Percentiles rank a stretch among this genome's conserved stretches.
Evolutionary conservation across 1,284 basidiomycete genomes (phyloP).

Genomic region (Vanrija pseudolonga): DNA sequence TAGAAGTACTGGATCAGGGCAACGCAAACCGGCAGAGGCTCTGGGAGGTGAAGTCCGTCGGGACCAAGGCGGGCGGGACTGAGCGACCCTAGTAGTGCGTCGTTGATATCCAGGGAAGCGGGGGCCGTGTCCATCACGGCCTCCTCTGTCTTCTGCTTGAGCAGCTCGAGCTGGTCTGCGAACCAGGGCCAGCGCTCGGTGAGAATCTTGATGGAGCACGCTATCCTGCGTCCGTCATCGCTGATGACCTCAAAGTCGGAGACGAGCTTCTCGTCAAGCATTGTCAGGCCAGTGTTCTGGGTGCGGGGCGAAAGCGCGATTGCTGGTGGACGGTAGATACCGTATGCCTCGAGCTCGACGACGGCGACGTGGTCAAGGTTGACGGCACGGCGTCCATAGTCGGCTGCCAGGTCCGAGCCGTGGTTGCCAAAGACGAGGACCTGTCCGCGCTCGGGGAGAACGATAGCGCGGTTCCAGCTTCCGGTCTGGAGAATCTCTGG

Average conservation of each 20-base stretch:
- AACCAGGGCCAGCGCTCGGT: conserved; percentile 94
- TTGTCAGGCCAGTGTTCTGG: conserved; percentile 62
- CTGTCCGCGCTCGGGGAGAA: conserved; percentile 72
- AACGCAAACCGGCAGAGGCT: conserved; percentile 81
- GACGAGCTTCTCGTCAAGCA: conserved; percentile 69
- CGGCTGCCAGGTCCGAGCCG: conserved; percentile 78
- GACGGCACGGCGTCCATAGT: conserved; percentile 83
- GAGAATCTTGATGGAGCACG: conserved; percentile 74
- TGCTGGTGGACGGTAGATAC: conserved; percentile 80
- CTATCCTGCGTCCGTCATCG: conserved; percentile 78
- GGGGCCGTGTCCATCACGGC: conserved; percentile 22
- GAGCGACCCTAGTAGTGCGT: conserved; percentile 35
- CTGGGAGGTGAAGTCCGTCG: conserved; percentile 72
- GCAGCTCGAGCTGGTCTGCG: conserved; percentile 59
- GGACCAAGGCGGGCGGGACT: conserved; percentile 51
- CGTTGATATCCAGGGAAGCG: conserved; percentile 33
- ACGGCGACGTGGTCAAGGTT: conserved; percentile 88
- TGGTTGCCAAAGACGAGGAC: conserved; percentile 86
- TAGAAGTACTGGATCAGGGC: conserved; percentile 93
- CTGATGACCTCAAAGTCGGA: conserved; percentile 87
- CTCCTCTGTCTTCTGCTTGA: conserved; percentile 19
- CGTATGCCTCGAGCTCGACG: conserved; percentile 86
- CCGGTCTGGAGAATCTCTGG: conserved; percentile 69
- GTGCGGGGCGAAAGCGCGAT: conserved; percentile 66
- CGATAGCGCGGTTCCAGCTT: conserved; percentile 82